A percentile compares a stretch with the other conserved stretches of the same genome.
Evolutionary conservation across 176 grass and related monocot species (phyloP).

Genomic region (Panicum miliaceum): DNA sequence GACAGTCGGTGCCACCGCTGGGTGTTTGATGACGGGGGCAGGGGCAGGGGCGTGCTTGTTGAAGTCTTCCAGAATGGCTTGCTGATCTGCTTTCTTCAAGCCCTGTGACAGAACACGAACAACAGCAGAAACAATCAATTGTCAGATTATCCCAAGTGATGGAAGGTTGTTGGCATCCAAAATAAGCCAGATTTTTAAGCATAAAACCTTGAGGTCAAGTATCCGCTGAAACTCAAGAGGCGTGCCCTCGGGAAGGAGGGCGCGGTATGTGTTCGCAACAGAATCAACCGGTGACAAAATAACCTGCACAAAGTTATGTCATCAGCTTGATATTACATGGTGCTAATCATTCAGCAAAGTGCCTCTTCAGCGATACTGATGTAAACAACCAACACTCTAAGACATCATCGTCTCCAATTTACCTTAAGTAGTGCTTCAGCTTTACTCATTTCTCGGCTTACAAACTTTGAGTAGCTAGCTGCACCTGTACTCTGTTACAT

Average conservation of each 20-base stretch:
- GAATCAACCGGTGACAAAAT: slow-evolving; percentile 98
- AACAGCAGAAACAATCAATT: not conserved
- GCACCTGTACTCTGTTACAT: slow-evolving; percentile 66
- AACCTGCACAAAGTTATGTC: slow-evolving; percentile 57
- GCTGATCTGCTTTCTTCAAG: slow-evolving; percentile 96
- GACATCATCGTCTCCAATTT: slow-evolving; percentile 4
- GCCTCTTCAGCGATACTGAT: slow-evolving; percentile 2
- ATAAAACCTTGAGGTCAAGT: slow-evolving; percentile 92
- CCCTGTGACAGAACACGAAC: slow-evolving; percentile 50
- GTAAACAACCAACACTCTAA: not conserved
- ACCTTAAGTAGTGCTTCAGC: slow-evolving; percentile 99
- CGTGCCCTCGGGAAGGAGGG: slow-evolving; percentile 86
- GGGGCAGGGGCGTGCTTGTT: slow-evolving; percentile 80
- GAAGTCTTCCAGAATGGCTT: slow-evolving; percentile 92
- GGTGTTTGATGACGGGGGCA: slow-evolving; percentile 68
- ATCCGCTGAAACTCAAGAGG: slow-evolving; percentile 94
- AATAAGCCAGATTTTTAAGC: not conserved
- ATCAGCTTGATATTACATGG: slow-evolving; percentile 38
- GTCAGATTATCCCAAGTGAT: not conserved
- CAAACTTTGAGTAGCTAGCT: slow-evolving; percentile 95
- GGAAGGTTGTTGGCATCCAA: not conserved
- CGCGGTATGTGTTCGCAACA: slow-evolving; percentile 90
- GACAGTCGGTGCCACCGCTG: slow-evolving; percentile 53
- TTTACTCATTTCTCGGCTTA: slow-evolving; percentile 99
- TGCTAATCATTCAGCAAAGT: slow-evolving; percentile 12